Percentiles rank a stretch among this genome's conserved stretches.
Evolutionary conservation across 2,329 filamentous ascomycete genomes (phyloP).

Genomic region (Fusarium sp.): DNA sequence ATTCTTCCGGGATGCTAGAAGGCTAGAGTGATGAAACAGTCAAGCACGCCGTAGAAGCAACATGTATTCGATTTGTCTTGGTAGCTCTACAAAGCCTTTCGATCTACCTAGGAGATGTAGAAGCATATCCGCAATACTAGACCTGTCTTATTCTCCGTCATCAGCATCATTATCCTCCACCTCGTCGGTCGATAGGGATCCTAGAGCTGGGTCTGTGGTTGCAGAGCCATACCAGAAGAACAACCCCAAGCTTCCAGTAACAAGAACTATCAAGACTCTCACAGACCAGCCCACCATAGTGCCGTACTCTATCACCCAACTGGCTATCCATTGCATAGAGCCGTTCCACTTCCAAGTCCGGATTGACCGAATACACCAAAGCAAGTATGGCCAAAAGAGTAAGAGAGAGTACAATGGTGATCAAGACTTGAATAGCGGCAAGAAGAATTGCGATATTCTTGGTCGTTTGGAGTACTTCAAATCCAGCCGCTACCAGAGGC

Average conservation of each 20-base stretch:
- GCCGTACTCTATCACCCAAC: slow-evolving; percentile 9
- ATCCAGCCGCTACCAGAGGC: slow-evolving; percentile 8
- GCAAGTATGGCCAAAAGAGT: slow-evolving; percentile 4
- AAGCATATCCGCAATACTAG: too few species aligned
- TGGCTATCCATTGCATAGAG: slow-evolving; percentile 15
- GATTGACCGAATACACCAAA: slow-evolving; percentile 18
- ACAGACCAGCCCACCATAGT: background rate
- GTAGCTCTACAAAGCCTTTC: too few species aligned
- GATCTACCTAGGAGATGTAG: too few species aligned
- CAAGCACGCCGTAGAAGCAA: too few species aligned
- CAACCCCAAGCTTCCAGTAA: background rate
- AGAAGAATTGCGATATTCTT: slow-evolving; percentile 19
- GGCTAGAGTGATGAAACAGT: too few species aligned
- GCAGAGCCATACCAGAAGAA: slow-evolving; percentile 2
- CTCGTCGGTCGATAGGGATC: background rate
- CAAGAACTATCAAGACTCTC: background rate
- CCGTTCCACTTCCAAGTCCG: slow-evolving; percentile 10
- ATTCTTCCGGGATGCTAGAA: too few species aligned
- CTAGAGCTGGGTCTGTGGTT: background rate
- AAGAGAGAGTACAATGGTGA: slow-evolving; percentile 1
- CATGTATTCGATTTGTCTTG: too few species aligned
- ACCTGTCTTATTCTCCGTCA: background rate
- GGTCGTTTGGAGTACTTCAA: slow-evolving; percentile 19
- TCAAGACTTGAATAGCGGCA: background rate
- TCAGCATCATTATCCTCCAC: background rate